These are phyloP conservation scores for Pelargonium australe DNA, from an alignment of 441 rosid species.

Conservation along the genomic window DNA sequence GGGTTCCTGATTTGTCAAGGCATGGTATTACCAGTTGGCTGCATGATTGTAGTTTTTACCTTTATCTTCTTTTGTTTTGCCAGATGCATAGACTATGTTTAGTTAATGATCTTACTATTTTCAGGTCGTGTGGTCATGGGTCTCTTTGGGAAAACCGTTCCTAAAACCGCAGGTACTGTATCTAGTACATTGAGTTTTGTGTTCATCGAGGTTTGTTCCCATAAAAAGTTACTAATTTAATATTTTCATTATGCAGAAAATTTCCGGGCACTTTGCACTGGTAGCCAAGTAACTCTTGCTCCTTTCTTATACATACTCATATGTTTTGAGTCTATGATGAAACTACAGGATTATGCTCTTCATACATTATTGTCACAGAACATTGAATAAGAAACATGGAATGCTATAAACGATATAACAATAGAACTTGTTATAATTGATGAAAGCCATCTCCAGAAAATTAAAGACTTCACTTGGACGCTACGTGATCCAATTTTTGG, in stretches of 20 bases:
- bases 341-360: neutral
- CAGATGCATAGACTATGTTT: neutral
- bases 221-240: slow-evolving; percentile 12
- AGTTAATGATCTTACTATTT: slow-evolving; percentile 11
- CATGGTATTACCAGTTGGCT: neutral
- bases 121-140: slow-evolving; percentile 75
- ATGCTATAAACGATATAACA: neutral
- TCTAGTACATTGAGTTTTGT: slow-evolving; percentile 8
- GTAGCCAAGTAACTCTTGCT: slow-evolving; percentile 66
- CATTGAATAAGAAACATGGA: neutral
- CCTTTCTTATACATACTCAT: slow-evolving; percentile 13
- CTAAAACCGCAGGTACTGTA: slow-evolving; percentile 35
- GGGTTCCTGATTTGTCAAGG: neutral
- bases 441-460: neutral
- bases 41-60: neutral
- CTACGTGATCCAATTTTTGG: neutral
- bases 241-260: slow-evolving; percentile 54
- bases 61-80: neutral
- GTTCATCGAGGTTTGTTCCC: slow-evolving; percentile 6
- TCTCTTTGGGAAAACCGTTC: slow-evolving; percentile 61
- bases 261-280: slow-evolving; percentile 90
- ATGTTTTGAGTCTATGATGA: neutral
- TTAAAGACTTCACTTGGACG: neutral
- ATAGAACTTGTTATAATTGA: neutral
- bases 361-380: neutral